Conservation (phyloP, 495 filamentous ascomycete genomes). For the Xylaria grammica region DNA sequence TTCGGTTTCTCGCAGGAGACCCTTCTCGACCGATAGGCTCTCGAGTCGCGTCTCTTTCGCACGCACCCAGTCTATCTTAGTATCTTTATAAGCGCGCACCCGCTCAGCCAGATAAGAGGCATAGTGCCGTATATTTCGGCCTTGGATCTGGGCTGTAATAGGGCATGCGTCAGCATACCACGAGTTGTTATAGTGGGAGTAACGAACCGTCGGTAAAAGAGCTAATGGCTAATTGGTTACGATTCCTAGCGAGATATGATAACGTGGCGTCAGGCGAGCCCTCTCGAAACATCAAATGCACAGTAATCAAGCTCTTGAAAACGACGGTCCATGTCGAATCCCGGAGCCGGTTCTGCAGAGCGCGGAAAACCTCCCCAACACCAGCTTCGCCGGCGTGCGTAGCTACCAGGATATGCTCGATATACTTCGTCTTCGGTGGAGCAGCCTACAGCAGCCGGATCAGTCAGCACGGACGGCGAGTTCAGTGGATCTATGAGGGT, state of each 20-base stretch:
- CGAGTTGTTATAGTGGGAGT: background rate
- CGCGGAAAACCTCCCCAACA: slow-evolving; percentile 93
- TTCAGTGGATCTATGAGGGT: background rate
- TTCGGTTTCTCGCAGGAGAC: slow-evolving; percentile 90
- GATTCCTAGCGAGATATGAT: slow-evolving; percentile 80
- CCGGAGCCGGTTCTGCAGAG: slow-evolving; percentile 82
- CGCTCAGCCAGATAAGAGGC: slow-evolving; percentile 83
- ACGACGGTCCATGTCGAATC: slow-evolving; percentile 97
- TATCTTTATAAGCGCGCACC: slow-evolving; percentile 79
- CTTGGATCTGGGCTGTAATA: slow-evolving; percentile 84
- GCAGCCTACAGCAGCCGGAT: slow-evolving; percentile 68
- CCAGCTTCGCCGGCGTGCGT: slow-evolving; percentile 95
- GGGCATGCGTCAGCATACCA: slow-evolving; percentile 30
- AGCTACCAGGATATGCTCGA: slow-evolving; percentile 95
- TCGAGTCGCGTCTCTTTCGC: slow-evolving; percentile 82
- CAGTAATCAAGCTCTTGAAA: slow-evolving; percentile 94
- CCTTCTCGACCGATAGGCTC: slow-evolving; percentile 88
- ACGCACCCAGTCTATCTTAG: slow-evolving; percentile 88
- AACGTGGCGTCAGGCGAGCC: slow-evolving; percentile 89
- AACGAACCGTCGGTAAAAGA: slow-evolving; percentile 88
- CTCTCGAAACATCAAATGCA: slow-evolving; percentile 97
- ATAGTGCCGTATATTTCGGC: slow-evolving; percentile 92
- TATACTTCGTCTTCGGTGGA: slow-evolving; percentile 98
- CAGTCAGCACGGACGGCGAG: slow-evolving; percentile 29
- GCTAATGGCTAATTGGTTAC: slow-evolving; percentile 83